Evolutionary conservation across 306 rosid genomes (phyloP), one percentile per base, ranked within the genome.

Genomic region (Prinsepia uniflora): DNA sequence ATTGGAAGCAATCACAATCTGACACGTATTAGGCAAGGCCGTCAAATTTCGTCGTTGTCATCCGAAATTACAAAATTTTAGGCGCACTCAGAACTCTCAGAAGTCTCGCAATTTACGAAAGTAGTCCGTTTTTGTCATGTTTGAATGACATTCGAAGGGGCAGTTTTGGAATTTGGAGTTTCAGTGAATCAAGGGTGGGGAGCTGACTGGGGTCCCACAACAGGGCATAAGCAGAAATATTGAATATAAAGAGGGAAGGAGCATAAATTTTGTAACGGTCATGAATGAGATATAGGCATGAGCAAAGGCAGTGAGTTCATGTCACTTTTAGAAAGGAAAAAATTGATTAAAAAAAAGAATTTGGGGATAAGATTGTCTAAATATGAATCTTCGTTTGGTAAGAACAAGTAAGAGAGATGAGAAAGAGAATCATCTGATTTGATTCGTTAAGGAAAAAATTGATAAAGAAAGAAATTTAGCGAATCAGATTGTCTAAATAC

Each of bases 201-300:
- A 54, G 73, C 64, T 53, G 20, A 2, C 12, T 7, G 13, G 3
- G 24, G 73, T 30, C 68, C 58, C 61, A 13, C 47, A 9, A 30
- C 9, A n/a, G 7, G 36, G 36, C 36, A 30, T 2, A 39, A 49
- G 68, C 40, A 5, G 2, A 14, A 8, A 11, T 7, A 30, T 67
- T 67, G 9, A n/a, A n/a, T 15, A 13, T 30, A 34, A n/a, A n/a
- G 73, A 41, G 63, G 18, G 53, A 55, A 55, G 62, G 39, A 15
- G 43, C 62, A 5, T 39, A 12, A 52, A 36, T n/a, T 30, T 47
- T 15, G 64, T 8, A 70, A 70, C 73, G 73, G 73, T 70, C 73
- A 40, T n/a, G 49, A 10, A 8, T 15, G 24, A 46, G 57, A 65
- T 56, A 8, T 2, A 4, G 22, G 42, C 5, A 2, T 22, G 41